A percentile compares a stretch with the other conserved stretches of the same genome.
phyloP scores from a whole-genome alignment of 495 filamentous ascomycete species.

The Amorphotheca resinae region DNA sequence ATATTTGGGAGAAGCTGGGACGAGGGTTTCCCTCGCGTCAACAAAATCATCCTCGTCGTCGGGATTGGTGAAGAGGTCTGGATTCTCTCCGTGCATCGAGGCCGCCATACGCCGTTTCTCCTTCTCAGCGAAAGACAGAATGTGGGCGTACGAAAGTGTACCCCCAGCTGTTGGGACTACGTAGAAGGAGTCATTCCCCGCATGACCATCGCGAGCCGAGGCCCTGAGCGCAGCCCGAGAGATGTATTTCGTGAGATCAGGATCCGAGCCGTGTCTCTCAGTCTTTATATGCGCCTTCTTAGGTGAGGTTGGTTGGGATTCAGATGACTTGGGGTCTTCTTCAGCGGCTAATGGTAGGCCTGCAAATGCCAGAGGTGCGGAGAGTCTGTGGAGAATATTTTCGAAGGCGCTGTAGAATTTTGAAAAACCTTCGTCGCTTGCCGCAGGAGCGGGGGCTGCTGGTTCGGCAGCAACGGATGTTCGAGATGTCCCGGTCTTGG shows the following conservation, averaged over 20 bases:
- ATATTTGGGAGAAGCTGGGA: slow-evolving; percentile 21
- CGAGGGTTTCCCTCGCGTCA: slow-evolving; percentile 61
- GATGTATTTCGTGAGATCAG: slow-evolving; percentile 65
- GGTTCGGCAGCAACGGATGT: slow-evolving; percentile 15
- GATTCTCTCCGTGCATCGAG: slow-evolving; percentile 22
- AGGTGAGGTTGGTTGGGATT: slow-evolving; percentile 12
- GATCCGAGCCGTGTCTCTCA: slow-evolving; percentile 41
- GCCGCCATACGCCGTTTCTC: slow-evolving; percentile 41
- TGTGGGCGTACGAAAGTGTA: slow-evolving; percentile 79
- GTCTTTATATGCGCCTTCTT: slow-evolving; percentile 25
- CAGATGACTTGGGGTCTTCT: slow-evolving; percentile 24
- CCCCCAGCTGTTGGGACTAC: slow-evolving; percentile 85
- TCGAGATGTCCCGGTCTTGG: slow-evolving; percentile 9
- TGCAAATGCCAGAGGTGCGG: slow-evolving; percentile 81
- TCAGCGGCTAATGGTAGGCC: slow-evolving; percentile 66
- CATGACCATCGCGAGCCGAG: slow-evolving; percentile 28
- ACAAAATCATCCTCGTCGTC: slow-evolving; percentile 72
- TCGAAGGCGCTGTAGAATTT: slow-evolving; percentile 85
- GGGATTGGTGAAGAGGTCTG: slow-evolving; percentile 25
- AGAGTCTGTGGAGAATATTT: slow-evolving; percentile 66
- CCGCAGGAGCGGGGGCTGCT: slow-evolving; percentile 18
- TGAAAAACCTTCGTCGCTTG: slow-evolving; percentile 69
- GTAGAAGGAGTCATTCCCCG: slow-evolving; percentile 74
- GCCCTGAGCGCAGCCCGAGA: slow-evolving; percentile 70
- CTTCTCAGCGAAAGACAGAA: slow-evolving; percentile 60